Base-by-base conservation (phyloP, 108 stramenopile species). In the Nitzschia sp. region DNA sequence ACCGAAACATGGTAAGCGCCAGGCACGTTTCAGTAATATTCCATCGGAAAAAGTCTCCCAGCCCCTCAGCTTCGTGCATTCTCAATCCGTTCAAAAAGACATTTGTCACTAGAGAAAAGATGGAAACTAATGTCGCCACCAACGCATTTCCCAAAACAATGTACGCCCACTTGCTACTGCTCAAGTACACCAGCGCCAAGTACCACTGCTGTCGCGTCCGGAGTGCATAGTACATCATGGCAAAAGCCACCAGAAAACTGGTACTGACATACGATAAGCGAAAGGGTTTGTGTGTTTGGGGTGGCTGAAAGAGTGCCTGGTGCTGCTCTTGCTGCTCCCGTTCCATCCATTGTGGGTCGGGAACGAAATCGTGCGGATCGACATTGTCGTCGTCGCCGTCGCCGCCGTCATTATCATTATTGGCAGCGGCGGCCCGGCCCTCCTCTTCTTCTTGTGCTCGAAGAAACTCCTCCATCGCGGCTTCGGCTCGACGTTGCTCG, bases 11-110 rank as follows among this genome's bases (percentile, higher is more conserved):
- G 22, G 99, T 97, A 63, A 99, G 77, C 0, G 99, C 98, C 41
- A 99, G 66, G 74, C 96, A 97, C 5, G 96, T 98, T 84, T 99
- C 99, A 19, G 95, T 96, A 56, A 98, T 79, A 57, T 97, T 88
- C 94, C 97, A 99, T 4, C 97, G 89, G 38, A 94, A 84, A 71
- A 90, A 90, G 58, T 99, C 98, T 53, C 74, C 80, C 46, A 98
- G 69, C 5, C 92, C 87, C 81, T 98, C 97, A 1, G 93, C 85
- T 75, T 99, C 98, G 48, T 75, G 77, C 41, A 85, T 74, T 11
- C 98, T 80, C 47, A 99, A 70, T 26, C 86, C 90, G 16, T 96
- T 93, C 58, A 98, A 78, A 38, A 97, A 85, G 31, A 68, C 35
- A 26, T 64, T 69, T 11, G 87, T 74, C 6, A 87, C 62, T 1